A percentile compares a stretch with the other conserved stretches of the same genome.
Conservation (phyloP, 176 grass and related monocot genomes). For the Eragrostis nindensis region DNA sequence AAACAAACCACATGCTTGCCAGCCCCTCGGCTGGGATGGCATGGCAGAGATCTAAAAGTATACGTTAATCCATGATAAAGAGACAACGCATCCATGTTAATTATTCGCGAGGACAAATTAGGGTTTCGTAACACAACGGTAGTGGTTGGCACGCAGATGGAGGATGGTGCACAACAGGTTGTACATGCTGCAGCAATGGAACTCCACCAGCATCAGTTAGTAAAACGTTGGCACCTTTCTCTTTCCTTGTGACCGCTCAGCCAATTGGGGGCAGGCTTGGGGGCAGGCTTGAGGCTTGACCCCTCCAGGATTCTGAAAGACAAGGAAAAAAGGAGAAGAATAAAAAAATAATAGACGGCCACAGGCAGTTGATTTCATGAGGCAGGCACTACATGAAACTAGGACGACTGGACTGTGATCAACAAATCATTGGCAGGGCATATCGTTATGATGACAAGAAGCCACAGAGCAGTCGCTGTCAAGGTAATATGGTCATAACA, state of each 20-base stretch:
- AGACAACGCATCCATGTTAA: conserved; percentile 30
- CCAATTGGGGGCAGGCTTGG: not conserved
- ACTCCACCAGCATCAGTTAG: conserved; percentile 13
- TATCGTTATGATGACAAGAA: conserved; percentile 39
- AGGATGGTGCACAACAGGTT: conserved; percentile 10
- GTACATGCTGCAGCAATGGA: conserved; percentile 23
- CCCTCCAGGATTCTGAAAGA: conserved; percentile 28
- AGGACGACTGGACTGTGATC: conserved; percentile 50
- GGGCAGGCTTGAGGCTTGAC: not conserved
- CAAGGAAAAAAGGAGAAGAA: conserved; percentile 3
- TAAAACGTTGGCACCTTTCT: not conserved
- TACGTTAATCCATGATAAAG: conserved; percentile 34
- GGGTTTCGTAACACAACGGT: conserved; percentile 12
- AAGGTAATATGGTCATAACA: conserved; percentile 16
- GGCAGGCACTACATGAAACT: conserved; percentile 34
- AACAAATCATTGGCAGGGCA: conserved; percentile 85
- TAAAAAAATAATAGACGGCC: conserved; percentile 9
- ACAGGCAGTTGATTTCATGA: conserved; percentile 25
- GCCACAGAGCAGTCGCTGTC: conserved; percentile 43
- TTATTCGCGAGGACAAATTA: not conserved
- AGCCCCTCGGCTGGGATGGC: conserved; percentile 18
- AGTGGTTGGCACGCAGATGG: conserved; percentile 20
- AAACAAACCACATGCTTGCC: conserved; percentile 47
- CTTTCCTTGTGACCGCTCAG: not conserved
- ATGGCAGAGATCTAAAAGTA: conserved; percentile 18